Conservation (phyloP, 495 filamentous ascomycete genomes). For the Astrothelium macrocarpum region DNA sequence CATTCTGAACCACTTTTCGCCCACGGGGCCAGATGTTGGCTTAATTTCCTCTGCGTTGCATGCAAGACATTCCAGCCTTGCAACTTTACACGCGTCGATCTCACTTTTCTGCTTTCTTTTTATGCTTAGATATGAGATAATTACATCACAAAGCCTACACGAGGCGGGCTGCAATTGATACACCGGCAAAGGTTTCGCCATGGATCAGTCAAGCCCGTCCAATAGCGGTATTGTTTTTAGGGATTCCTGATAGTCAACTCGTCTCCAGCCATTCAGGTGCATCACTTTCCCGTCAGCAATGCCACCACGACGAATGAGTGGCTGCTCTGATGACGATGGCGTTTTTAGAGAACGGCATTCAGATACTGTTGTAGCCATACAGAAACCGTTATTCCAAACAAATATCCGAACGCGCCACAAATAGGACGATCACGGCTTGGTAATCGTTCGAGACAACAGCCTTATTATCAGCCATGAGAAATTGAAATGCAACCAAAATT, state of each 20-base stretch:
- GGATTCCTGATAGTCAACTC: not conserved
- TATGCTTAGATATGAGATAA: not conserved
- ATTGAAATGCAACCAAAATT: not conserved
- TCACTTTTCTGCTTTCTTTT: not conserved
- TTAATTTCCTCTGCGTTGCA: not conserved
- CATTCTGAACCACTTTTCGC: not conserved
- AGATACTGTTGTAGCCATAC: not conserved
- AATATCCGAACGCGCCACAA: slow-evolving; percentile 1
- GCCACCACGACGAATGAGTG: not conserved
- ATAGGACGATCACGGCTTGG: not conserved
- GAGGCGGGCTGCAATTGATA: not conserved
- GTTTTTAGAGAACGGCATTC: not conserved
- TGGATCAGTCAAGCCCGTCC: not conserved
- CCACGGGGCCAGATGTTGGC: not conserved
- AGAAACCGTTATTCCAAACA: not conserved
- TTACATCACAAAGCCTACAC: not conserved
- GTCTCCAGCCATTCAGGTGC: not conserved
- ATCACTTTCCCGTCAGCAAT: not conserved
- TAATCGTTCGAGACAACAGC: not conserved
- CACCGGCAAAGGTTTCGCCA: not conserved
- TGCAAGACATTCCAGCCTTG: slow-evolving; percentile 1
- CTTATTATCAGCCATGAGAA: not conserved
- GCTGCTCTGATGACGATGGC: not conserved
- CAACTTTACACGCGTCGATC: not conserved
- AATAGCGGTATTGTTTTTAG: not conserved